Evolutionary conservation across 2,329 filamentous ascomycete genomes (phyloP).

Genomic region (Diaporthe vaccinii): DNA sequence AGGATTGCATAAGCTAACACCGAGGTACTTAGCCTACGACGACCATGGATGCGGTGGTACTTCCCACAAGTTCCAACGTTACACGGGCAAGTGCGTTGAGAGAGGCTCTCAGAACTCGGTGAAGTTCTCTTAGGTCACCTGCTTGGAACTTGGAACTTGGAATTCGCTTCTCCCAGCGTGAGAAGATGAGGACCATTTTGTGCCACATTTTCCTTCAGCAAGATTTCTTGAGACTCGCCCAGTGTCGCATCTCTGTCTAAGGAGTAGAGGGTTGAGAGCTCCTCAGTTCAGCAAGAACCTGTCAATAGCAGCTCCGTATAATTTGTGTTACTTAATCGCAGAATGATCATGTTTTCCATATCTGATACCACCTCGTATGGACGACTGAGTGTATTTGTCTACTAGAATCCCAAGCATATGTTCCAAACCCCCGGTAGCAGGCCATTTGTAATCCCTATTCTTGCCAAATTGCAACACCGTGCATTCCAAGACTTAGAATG

Average conservation of each 20-base stretch:
- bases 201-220: neutral
- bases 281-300: neutral
- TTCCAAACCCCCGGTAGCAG: no score
- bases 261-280: neutral
- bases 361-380: no score
- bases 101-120: conserved; percentile 1
- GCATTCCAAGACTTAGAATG: no score
- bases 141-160: neutral
- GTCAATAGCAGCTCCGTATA: neutral
- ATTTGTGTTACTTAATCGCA: neutral
- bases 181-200: neutral
- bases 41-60: neutral
- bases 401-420: no score
- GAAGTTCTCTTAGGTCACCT: neutral
- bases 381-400: no score
- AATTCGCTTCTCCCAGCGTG: neutral
- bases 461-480: no score
- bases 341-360: no score
- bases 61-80: neutral
- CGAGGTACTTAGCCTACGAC: neutral
- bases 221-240: neutral
- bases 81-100: conserved; percentile 1
- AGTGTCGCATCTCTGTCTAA: neutral
- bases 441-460: no score
- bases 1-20: neutral